Evolutionary conservation across 2,329 filamentous ascomycete genomes (phyloP), one percentile per base, ranked within the genome.

Genomic region (Aspergillus tubingensis): DNA sequence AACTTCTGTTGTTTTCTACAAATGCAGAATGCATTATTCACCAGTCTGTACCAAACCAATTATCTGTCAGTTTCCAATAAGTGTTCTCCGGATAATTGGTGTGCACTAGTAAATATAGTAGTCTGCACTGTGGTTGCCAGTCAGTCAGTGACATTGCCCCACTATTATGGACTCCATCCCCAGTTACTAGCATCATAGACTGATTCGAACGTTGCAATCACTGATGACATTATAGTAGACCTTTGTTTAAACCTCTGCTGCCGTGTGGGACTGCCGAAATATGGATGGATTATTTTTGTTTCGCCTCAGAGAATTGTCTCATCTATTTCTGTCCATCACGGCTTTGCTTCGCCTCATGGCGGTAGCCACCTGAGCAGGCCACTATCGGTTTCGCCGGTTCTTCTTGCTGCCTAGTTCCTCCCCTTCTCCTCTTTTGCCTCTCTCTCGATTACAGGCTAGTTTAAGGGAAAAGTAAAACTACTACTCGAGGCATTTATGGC

Each of bases 401-500:
- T 17, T 54, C 23, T 38, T 47, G 39, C 25, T 44, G 53, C 53
- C 41, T 43, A 55, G 43, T 25, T 21, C 10, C 32, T 49, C 53
- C 23, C 47, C 25, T 38, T 49, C 30, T 59, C 15, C 36, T 47
- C 7, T 49, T 23, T 48, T 52, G 15, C 25, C n/a, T 48, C 19
- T 48, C 19, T 48, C 15, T 6, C 1, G 32, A 43, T 15, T 53
- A 48, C 23, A 43, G 8, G 15, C n/a, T 43, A 10, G 7, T 27
- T 48, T 39, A 23, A 10, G 47, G 47, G 47, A 44, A 47, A 32
- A 55, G 48, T 27, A 36, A 36, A 53, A 19, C 50, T n/a, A 19
- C 6, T 38, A 27, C 10, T 38, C 44, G 57, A 51, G 57, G 51
- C 25, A 56, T 59, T 59, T 47, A 62, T 62, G 60, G 57, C 57